Base-by-base conservation (phyloP, 164 flowering plant genomes). In the Nelumbo lutea region DNA sequence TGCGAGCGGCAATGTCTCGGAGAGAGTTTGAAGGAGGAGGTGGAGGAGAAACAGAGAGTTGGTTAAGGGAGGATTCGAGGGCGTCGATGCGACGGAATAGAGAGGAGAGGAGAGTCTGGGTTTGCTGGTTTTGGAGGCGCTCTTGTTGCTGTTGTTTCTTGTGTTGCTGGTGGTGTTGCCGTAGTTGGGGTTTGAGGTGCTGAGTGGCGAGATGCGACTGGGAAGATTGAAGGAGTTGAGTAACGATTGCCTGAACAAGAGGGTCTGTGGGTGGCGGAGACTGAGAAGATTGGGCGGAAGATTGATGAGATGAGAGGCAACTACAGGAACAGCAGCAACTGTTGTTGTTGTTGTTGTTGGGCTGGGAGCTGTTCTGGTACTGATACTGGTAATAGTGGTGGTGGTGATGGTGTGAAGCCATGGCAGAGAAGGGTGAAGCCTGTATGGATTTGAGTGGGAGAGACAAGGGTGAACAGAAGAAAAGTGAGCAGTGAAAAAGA, bases 1-100 rank as follows among this genome's bases (percentile, higher is more conserved):
- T 81, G 15, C 95, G 89, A 42, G 98, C 96, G 2, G 96, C 97
- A 1, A 71, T 57, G 57, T 94, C 85, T 42, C 93, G 79, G 9
- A 90, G 86, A 62, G 90, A 79, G 9, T 13, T 53, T 15, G 75
- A 77, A 40, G 73, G 47, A 41, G 70, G 40, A 41, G 69, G 41
- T 40, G 77, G 42, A 39, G 47, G 71, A 65, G 66, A 1, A 53
- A 45, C 39, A 45, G 70, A 62, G 50, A 70, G 61, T 8, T 69
- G 83, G 65, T 64, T 79, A 69, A 87, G 79, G 62, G 90, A 81
- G 51, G 93, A 76, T 53, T 90, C 97, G 27, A 92, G 86, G 53
- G 86, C 82, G 52, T 83, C 84, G 71, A 90, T 82, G 66, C 93
- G 85, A 27, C 62, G 70, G 59, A 81, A 75, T 45, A 90, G 90